Evolutionary conservation across 176 grass and related monocot genomes (phyloP).

Genomic region (Eragrostis curvula): DNA sequence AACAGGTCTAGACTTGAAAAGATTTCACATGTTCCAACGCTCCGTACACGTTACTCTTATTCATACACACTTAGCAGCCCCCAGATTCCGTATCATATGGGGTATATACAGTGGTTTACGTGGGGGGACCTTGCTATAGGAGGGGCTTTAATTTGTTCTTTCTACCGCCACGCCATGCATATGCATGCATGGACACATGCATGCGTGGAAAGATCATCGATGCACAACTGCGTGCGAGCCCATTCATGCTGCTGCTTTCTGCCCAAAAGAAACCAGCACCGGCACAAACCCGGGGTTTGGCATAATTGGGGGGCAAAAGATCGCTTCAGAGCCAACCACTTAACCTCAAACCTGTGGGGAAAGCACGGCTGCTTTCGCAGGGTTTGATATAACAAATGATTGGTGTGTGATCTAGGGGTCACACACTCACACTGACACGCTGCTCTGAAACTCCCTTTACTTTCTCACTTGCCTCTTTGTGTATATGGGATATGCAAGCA

Average conservation of each 20-base stretch:
- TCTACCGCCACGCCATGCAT: background rate
- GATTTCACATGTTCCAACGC: background rate
- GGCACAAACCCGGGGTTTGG: background rate
- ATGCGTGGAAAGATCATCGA: conserved; percentile 20
- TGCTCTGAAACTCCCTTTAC: background rate
- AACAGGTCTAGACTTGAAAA: background rate
- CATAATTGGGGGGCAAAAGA: conserved; percentile 25
- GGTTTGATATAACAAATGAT: conserved; percentile 11
- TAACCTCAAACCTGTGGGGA: conserved; percentile 13
- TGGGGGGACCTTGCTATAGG: background rate
- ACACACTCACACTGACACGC: no score
- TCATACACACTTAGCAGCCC: background rate
- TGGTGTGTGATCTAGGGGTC: background rate
- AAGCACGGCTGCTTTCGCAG: conserved; percentile 24
- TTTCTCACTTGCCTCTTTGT: background rate
- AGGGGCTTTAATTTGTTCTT: background rate
- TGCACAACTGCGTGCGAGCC: background rate
- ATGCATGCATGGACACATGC: background rate
- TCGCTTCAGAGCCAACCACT: conserved; percentile 28
- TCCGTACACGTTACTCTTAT: no score
- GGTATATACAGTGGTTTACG: background rate
- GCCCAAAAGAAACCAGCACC: conserved; percentile 28
- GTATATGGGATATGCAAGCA: background rate
- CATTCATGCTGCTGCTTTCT: background rate
- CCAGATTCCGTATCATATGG: background rate